A percentile compares a stretch with the other conserved stretches of the same genome.
Evolutionary conservation across 495 filamentous ascomycete genomes (phyloP).

Genomic region (Penicillium dipodomyicola): DNA sequence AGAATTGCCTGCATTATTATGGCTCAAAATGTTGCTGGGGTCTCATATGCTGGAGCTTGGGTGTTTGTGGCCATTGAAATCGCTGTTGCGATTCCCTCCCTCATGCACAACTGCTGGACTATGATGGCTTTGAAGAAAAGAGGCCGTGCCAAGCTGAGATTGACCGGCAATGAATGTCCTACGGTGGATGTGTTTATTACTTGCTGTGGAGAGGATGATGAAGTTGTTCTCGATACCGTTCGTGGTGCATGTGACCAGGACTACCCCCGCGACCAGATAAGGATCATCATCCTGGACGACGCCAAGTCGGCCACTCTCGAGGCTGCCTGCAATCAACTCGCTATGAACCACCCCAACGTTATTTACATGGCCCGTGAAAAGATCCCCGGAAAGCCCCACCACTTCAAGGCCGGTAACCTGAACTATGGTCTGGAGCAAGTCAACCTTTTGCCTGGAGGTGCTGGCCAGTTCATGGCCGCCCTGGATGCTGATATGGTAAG

Average conservation of each 20-base stretch:
- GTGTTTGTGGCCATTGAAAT: constrained; percentile 43
- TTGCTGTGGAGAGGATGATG: constrained; percentile 51
- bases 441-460: constrained; percentile 34
- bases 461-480: constrained; percentile 48
- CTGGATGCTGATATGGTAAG: constrained; percentile 55
- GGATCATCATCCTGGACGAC: constrained; percentile 55
- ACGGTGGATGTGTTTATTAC: constrained; percentile 53
- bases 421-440: constrained; percentile 46
- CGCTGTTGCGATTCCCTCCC: constrained; percentile 37
- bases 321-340: constrained; percentile 27
- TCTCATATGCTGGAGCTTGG: constrained; percentile 37
- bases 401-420: constrained; percentile 58
- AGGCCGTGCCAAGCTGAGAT: constrained; percentile 38
- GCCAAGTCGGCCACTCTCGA: constrained; percentile 37
- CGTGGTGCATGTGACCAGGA: constrained; percentile 47
- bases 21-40: constrained; percentile 30
- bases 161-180: constrained; percentile 44
- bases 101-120: constrained; percentile 45
- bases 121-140: constrained; percentile 42
- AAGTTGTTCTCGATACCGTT: constrained; percentile 53
- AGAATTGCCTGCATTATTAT: constrained; percentile 40
- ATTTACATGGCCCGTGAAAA: constrained; percentile 50
- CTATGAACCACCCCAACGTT: constrained; percentile 37
- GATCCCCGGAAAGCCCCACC: constrained; percentile 45
- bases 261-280: constrained; percentile 48